Conservation (phyloP, 2,329 filamentous ascomycete species). For the Ilyonectria robusta region DNA sequence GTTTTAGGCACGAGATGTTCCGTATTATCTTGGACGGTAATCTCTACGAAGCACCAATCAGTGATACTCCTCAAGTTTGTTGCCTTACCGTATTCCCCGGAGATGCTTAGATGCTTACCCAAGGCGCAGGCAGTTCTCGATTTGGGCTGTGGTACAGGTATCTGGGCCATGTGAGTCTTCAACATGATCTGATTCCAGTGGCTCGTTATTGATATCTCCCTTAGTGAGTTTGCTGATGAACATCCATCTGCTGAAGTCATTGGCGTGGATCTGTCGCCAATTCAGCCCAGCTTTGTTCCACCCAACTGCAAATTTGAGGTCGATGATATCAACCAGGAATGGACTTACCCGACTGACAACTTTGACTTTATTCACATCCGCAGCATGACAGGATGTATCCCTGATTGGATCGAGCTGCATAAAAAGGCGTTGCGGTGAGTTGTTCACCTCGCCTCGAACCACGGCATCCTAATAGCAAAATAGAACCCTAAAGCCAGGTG, state of each 20-base stretch:
- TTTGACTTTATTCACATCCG: constrained; percentile 74
- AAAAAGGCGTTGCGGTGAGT: constrained; percentile 62
- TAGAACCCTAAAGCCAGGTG: constrained; percentile 31
- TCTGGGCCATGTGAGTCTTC: constrained; percentile 51
- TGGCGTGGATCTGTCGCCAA: constrained; percentile 47
- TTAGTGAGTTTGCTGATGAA: constrained; percentile 51
- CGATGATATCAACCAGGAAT: constrained; percentile 70
- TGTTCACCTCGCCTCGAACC: constrained; percentile 45
- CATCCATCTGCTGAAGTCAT: constrained; percentile 62
- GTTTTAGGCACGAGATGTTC: constrained; percentile 40
- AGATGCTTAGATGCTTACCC: not conserved
- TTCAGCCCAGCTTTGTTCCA: constrained; percentile 70
- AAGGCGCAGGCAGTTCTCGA: constrained; percentile 46
- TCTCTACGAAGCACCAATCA: constrained; percentile 50
- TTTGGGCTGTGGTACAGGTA: constrained; percentile 54
- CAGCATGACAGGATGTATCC: constrained; percentile 66
- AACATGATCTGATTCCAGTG: constrained; percentile 22
- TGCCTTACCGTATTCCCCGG: not conserved
- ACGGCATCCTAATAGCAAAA: constrained; percentile 50
- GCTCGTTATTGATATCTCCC: not conserved
- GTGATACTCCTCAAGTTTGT: constrained; percentile 39
- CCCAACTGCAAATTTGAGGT: constrained; percentile 75
- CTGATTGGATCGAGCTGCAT: constrained; percentile 66
- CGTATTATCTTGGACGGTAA: constrained; percentile 48
- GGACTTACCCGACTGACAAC: constrained; percentile 59